Evolutionary conservation across 495 filamentous ascomycete species (phyloP).

Genomic region (Neurospora sp.): DNA sequence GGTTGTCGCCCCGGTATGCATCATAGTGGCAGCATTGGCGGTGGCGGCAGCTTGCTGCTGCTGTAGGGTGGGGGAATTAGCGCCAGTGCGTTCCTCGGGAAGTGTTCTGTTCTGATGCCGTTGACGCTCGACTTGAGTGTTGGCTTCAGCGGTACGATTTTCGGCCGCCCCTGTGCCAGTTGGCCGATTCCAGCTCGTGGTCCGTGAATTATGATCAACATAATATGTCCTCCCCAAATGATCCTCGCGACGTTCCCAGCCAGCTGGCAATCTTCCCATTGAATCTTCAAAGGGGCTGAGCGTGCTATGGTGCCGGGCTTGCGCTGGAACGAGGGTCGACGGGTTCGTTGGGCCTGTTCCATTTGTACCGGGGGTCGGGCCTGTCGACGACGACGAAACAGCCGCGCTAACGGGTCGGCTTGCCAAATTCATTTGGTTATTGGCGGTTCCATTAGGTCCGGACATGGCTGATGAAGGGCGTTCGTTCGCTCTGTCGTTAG

Average conservation of each 20-base stretch:
- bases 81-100: slow-evolving; percentile 89
- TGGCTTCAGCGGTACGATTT: slow-evolving; percentile 67
- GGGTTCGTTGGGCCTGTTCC: slow-evolving; percentile 10
- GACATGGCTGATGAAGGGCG: slow-evolving; percentile 38
- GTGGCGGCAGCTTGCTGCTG: slow-evolving; percentile 45
- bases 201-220: slow-evolving; percentile 94
- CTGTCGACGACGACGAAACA: slow-evolving; percentile 23
- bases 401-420: slow-evolving; percentile 30
- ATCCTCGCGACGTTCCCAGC: slow-evolving; percentile 95
- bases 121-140: slow-evolving; percentile 82
- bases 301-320: slow-evolving; percentile 37
- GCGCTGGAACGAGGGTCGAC: slow-evolving; percentile 5
- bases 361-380: slow-evolving; percentile 27
- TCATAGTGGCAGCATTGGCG: slow-evolving; percentile 64
- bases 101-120: slow-evolving; percentile 92
- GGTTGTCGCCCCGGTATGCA: slow-evolving; percentile 90
- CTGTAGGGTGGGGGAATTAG: slow-evolving; percentile 79
- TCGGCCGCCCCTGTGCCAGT: slow-evolving; percentile 68
- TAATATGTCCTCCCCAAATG: slow-evolving; percentile 98
- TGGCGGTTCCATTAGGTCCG: slow-evolving; percentile 26
- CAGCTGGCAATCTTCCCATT: slow-evolving; percentile 81
- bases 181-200: slow-evolving; percentile 91
- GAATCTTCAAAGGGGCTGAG: slow-evolving; percentile 93
- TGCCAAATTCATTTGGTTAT: slow-evolving; percentile 21
- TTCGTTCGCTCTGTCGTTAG: slow-evolving; percentile 23